Conservation (phyloP, 495 filamentous ascomycete genomes). For the Talaromyces stipitatus region DNA sequence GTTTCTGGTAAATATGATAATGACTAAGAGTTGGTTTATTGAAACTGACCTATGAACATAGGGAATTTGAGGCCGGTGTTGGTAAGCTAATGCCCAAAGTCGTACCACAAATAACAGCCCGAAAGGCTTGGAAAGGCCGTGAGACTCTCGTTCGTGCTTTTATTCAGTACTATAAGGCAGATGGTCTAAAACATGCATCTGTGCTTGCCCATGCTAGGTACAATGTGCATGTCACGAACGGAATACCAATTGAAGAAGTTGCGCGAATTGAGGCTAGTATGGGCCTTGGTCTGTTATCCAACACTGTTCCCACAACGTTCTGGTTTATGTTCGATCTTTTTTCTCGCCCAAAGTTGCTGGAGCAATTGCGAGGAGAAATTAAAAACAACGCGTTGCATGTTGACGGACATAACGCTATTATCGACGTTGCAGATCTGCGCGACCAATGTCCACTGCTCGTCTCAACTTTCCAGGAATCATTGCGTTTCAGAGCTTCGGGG, state of each 20-base stretch:
- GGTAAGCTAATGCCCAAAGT: slow-evolving; percentile 23
- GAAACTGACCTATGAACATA: background rate
- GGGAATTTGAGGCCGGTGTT: slow-evolving; percentile 37
- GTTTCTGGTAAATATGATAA: slow-evolving; percentile 34
- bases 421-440: slow-evolving; percentile 29
- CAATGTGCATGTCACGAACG: slow-evolving; percentile 19
- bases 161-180: slow-evolving; percentile 23
- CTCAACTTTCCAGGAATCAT: slow-evolving; percentile 32
- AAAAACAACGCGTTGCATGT: slow-evolving; percentile 12
- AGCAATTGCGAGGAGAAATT: slow-evolving; percentile 28
- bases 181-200: slow-evolving; percentile 27
- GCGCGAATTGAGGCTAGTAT: slow-evolving; percentile 31
- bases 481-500: slow-evolving; percentile 19
- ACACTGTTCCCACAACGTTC: slow-evolving; percentile 38
- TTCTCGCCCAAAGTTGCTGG: slow-evolving; percentile 27
- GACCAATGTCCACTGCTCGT: slow-evolving; percentile 27
- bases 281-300: slow-evolving; percentile 33
- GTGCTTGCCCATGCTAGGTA: slow-evolving; percentile 21
- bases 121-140: slow-evolving; percentile 31
- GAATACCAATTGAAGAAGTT: slow-evolving; percentile 29
- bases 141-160: slow-evolving; percentile 29
- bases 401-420: slow-evolving; percentile 9
- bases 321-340: slow-evolving; percentile 37
- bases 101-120: slow-evolving; percentile 30
- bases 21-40: background rate